Evolutionary conservation across 768 basidiomycete species (phyloP).

Genomic region (Cystofilobasidium bisporidii): DNA sequence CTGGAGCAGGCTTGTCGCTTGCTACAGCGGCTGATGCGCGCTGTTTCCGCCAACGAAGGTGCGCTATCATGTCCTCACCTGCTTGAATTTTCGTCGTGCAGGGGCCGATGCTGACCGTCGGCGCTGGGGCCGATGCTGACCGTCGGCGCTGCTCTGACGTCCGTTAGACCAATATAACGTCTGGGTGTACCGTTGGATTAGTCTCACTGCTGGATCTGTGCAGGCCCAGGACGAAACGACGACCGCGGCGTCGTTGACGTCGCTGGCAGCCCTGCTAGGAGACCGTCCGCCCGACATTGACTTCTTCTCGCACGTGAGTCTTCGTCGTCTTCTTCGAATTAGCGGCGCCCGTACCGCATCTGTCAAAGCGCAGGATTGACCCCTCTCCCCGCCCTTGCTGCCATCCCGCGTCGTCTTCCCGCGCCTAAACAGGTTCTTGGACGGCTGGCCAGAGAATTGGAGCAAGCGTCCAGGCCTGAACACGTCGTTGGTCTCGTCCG

Average conservation of each 20-base stretch:
- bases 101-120: too few species aligned
- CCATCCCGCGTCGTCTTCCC: too few species aligned
- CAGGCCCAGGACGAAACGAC: not conserved
- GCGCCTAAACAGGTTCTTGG: not conserved
- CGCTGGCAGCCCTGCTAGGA: not conserved
- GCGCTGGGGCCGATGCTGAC: not conserved
- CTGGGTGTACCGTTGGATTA: not conserved
- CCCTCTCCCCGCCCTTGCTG: too few species aligned
- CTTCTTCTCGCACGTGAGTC: not conserved
- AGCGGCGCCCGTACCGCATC: too few species aligned
- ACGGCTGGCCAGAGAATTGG: not conserved
- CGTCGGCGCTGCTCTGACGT: not conserved
- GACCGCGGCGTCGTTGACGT: not conserved
- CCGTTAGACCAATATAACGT: conserved; percentile 3
- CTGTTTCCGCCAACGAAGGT: not conserved
- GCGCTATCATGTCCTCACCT: too few species aligned
- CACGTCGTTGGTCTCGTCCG: not conserved
- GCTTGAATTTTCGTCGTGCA: too few species aligned
- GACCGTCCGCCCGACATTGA: not conserved
- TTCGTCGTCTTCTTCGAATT: too few species aligned
- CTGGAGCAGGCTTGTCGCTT: not conserved
- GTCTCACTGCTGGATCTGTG: not conserved
- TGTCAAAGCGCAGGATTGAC: too few species aligned
- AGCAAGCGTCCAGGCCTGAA: not conserved
- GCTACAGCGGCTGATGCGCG: not conserved